Evolutionary conservation across 257 asterid genomes (phyloP).

Genomic region (Scutellaria minor): DNA sequence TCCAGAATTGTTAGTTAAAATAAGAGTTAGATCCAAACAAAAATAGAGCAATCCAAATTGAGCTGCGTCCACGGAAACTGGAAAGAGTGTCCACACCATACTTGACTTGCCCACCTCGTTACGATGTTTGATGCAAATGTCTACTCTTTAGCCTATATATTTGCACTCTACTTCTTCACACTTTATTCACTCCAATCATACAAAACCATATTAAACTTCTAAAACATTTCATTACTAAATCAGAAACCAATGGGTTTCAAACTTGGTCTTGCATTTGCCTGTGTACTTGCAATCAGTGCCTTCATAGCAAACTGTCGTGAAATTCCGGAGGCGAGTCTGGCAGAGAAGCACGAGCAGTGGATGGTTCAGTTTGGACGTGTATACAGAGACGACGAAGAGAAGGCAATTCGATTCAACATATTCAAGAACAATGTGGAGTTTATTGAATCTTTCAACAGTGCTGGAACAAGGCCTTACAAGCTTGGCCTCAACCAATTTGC

Average conservation of each 20-base stretch:
- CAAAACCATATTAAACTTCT: too few relatives aligned
- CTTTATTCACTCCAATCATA: neutral
- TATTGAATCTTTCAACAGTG: conserved; percentile 38
- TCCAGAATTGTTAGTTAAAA: too few relatives aligned
- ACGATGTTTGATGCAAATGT: neutral
- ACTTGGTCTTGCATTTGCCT: neutral
- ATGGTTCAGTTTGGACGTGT: conserved; percentile 39
- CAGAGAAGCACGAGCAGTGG: conserved; percentile 43
- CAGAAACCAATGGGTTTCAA: neutral
- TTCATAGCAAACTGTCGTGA: conserved; percentile 28
- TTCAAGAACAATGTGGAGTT: conserved; percentile 45
- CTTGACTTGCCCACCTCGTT: neutral
- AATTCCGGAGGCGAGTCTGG: conserved; percentile 29
- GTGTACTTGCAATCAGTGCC: conserved; percentile 27
- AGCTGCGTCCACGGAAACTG: neutral
- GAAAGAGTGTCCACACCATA: neutral
- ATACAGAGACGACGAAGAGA: conserved; percentile 42
- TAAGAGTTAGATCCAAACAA: neutral
- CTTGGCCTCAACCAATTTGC: conserved; percentile 45
- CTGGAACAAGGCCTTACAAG: conserved; percentile 32
- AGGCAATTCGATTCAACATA: conserved; percentile 38
- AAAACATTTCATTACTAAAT: too few relatives aligned
- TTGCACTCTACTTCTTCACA: neutral
- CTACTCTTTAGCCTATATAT: neutral
- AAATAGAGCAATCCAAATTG: neutral